Percentiles rank a stretch among this genome's conserved stretches.
Evolutionary conservation across 1,284 basidiomycete species (phyloP).

Genomic region (Pascua guehoae): DNA sequence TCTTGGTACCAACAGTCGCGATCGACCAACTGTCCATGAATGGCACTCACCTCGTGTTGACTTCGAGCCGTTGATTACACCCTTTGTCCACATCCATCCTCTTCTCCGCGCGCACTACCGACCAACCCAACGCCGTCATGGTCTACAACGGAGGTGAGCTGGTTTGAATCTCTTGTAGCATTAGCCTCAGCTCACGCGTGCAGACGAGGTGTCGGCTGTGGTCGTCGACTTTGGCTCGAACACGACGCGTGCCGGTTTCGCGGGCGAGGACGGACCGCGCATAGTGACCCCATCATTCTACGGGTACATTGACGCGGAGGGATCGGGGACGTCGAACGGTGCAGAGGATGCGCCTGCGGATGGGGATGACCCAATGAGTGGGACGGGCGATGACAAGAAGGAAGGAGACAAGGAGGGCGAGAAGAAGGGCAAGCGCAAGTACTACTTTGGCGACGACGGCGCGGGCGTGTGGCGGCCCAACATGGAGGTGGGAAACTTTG

Average conservation of each 20-base stretch:
- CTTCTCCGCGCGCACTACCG: not conserved
- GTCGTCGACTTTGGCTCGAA: constrained; percentile 92
- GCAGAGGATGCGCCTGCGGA: constrained; percentile 47
- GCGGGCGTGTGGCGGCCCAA: constrained; percentile 85
- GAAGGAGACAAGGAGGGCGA: constrained; percentile 27
- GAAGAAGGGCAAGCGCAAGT: constrained; percentile 57
- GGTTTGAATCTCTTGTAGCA: not conserved
- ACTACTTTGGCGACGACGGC: constrained; percentile 85
- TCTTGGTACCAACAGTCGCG: too few species aligned
- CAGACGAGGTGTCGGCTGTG: constrained; percentile 73
- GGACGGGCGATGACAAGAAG: constrained; percentile 33
- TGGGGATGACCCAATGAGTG: constrained; percentile 21
- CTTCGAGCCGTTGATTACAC: not conserved
- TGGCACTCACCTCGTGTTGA: too few species aligned
- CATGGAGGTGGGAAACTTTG: constrained; percentile 81
- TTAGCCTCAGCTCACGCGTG: not conserved
- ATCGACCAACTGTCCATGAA: too few species aligned
- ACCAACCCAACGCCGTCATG: constrained; percentile 25
- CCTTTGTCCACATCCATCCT: constrained; percentile 5
- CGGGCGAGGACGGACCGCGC: constrained; percentile 94
- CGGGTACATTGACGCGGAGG: constrained; percentile 62
- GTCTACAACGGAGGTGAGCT: constrained; percentile 47
- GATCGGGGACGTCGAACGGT: constrained; percentile 10
- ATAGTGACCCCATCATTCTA: constrained; percentile 86
- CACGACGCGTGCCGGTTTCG: constrained; percentile 87